Evolutionary conservation across 257 asterid genomes (phyloP).

Genomic region (Lycium barbarum): DNA sequence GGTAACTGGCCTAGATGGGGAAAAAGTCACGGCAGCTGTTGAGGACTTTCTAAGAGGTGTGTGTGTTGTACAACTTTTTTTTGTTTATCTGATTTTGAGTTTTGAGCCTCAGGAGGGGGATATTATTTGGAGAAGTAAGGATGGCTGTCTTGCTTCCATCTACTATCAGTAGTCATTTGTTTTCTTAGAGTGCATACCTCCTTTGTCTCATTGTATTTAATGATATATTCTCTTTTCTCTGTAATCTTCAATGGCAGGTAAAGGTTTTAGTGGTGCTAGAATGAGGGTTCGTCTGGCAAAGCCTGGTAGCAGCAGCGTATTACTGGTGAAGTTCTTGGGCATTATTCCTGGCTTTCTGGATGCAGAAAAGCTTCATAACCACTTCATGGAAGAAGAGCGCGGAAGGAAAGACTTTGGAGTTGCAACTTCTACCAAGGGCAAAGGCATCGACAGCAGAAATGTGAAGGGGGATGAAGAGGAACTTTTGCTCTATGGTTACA

Average conservation of each 20-base stretch:
- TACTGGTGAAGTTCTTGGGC: conserved; percentile 49
- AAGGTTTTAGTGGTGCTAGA: conserved; percentile 40
- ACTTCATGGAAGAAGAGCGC: conserved; percentile 37
- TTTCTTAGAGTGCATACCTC: background rate
- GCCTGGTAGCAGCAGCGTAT: conserved; percentile 37
- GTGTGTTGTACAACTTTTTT: background rate
- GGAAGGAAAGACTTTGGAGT: conserved; percentile 41
- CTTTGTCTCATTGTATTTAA: too few species aligned
- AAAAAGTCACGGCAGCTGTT: conserved; percentile 32
- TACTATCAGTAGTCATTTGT: background rate
- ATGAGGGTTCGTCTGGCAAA: conserved; percentile 41
- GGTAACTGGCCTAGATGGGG: conserved; percentile 28
- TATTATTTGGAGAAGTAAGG: background rate
- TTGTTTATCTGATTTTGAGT: conserved; percentile 2
- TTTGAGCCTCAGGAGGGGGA: background rate
- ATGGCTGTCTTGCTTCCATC: background rate
- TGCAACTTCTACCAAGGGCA: conserved; percentile 6
- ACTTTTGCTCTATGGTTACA: conserved; percentile 41
- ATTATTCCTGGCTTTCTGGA: conserved; percentile 41
- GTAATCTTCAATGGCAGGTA: conserved; percentile 34
- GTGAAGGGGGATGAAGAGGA: conserved; percentile 33
- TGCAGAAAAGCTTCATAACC: conserved; percentile 47
- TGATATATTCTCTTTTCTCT: too few species aligned
- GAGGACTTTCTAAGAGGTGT: conserved; percentile 48
- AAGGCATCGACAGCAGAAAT: conserved; percentile 8